A percentile compares a stretch with the other conserved stretches of the same genome.
phyloP scores from a whole-genome alignment of 2,329 filamentous ascomycete species.

The Aspergillus thermomutatus region DNA sequence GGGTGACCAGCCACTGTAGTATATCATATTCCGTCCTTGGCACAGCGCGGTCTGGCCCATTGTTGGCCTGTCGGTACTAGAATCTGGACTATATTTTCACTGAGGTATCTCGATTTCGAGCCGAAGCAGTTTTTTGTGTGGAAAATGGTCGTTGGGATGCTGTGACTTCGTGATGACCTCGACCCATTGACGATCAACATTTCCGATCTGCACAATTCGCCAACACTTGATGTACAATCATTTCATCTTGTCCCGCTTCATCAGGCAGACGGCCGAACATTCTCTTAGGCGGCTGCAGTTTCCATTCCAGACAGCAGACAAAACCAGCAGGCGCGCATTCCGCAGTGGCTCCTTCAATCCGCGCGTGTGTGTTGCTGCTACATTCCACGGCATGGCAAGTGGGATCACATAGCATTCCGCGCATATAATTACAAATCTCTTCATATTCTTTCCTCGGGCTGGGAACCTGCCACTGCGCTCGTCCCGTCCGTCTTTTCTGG shows the following conservation, averaged over 20 bases:
- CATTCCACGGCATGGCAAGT: slow-evolving; percentile 20
- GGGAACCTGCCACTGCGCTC: not conserved
- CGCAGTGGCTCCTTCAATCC: not conserved
- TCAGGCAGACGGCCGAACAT: not conserved
- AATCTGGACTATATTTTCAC: not conserved
- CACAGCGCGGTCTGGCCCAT: not conserved
- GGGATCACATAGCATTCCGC: slow-evolving; percentile 17
- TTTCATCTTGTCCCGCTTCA: not conserved
- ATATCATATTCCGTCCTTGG: slow-evolving; percentile 1
- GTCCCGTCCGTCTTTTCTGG: slow-evolving; percentile 1
- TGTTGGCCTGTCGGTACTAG: not conserved
- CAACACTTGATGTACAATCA: not conserved
- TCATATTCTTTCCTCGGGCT: not conserved
- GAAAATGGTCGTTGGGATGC: not conserved
- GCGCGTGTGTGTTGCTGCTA: slow-evolving; percentile 5
- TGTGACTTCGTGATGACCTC: not conserved
- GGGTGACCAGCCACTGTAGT: slow-evolving; percentile 14
- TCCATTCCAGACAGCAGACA: slow-evolving; percentile 17
- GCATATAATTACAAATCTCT: slow-evolving; percentile 10
- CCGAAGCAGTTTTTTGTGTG: not conserved
- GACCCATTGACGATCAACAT: not conserved
- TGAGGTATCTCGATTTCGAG: not conserved
- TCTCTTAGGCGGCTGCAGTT: slow-evolving; percentile 7
- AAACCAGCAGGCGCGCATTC: slow-evolving; percentile 13
- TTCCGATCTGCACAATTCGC: not conserved